Percentiles rank a stretch among this genome's conserved stretches.
phyloP scores from a whole-genome alignment of 805 yeast species.

The Debaryomyces prosopidis region DNA sequence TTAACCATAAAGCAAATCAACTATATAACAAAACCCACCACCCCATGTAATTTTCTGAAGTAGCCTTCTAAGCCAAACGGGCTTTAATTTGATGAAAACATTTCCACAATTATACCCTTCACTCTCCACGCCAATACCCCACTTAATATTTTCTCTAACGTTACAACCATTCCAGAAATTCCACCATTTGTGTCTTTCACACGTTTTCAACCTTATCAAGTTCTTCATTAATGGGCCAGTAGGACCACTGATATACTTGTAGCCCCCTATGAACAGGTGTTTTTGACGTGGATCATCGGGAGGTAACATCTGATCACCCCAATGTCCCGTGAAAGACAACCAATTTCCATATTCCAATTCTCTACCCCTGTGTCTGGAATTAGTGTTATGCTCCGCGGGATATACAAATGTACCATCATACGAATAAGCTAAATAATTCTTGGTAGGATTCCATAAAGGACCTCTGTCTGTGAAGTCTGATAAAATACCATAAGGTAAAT shows the following conservation, averaged over 20 bases:
- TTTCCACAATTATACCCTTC: slow-evolving; percentile 85
- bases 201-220: slow-evolving; percentile 64
- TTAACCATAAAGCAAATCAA: slow-evolving; percentile 51
- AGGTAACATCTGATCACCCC: slow-evolving; percentile 83
- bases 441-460: slow-evolving; percentile 89
- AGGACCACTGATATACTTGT: slow-evolving; percentile 92
- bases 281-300: slow-evolving; percentile 75
- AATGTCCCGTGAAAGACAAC: slow-evolving; percentile 77
- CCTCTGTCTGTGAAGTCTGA: slow-evolving; percentile 96
- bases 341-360: slow-evolving; percentile 65
- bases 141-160: slow-evolving; percentile 66
- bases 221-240: slow-evolving; percentile 84
- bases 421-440: slow-evolving; percentile 79
- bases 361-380: slow-evolving; percentile 50
- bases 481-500: slow-evolving; percentile 86
- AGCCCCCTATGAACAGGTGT: slow-evolving; percentile 82
- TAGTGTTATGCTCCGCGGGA: slow-evolving; percentile 41
- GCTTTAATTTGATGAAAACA: slow-evolving; percentile 53
- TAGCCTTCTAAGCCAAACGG: slow-evolving; percentile 48
- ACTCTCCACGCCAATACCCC: slow-evolving; percentile 87
- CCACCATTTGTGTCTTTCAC: slow-evolving; percentile 93
- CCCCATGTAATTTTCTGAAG: slow-evolving; percentile 58
- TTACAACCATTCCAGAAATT: slow-evolving; percentile 83
- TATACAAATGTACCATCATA: slow-evolving; percentile 58
- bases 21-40: slow-evolving; percentile 57